These are phyloP conservation scores for Friedmanniomyces simplex DNA, from an alignment of 495 filamentous ascomycete genomes.

Conservation along the genomic window DNA sequence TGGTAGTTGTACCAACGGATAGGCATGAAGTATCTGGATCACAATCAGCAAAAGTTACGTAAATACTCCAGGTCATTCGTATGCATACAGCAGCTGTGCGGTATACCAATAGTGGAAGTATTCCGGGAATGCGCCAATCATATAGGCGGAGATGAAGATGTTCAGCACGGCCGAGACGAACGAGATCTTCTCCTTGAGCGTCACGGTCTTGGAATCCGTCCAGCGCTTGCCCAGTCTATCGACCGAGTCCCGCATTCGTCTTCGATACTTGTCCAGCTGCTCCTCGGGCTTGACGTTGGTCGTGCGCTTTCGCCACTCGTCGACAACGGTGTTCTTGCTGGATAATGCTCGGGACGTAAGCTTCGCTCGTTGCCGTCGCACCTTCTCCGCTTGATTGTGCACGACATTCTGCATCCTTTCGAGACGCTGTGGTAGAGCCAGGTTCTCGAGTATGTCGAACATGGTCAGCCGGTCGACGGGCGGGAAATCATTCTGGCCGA, in stretches of 20 bases:
- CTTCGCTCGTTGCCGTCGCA: constrained; percentile 70
- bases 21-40: constrained; percentile 79
- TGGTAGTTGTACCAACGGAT: constrained; percentile 87
- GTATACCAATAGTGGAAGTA: constrained; percentile 92
- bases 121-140: constrained; percentile 78
- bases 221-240: constrained; percentile 75
- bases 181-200: constrained; percentile 82
- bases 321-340: constrained; percentile 65
- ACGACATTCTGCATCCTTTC: constrained; percentile 78
- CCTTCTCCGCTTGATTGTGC: constrained; percentile 70
- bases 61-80: background rate
- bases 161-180: constrained; percentile 96
- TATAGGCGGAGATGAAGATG: constrained; percentile 89
- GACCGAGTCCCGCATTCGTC: constrained; percentile 76
- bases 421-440: constrained; percentile 76
- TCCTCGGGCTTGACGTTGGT: constrained; percentile 58
- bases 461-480: constrained; percentile 86
- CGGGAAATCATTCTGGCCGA: constrained; percentile 73
- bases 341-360: constrained; percentile 47
- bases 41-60: background rate
- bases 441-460: constrained; percentile 88
- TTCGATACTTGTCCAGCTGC: constrained; percentile 81
- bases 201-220: constrained; percentile 81
- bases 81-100: constrained; percentile 24
- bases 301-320: constrained; percentile 68